Percentiles rank a stretch among this genome's conserved stretches.
Evolutionary conservation across 345 rosid genomes (phyloP).

Genomic region (Litchi chinensis): DNA sequence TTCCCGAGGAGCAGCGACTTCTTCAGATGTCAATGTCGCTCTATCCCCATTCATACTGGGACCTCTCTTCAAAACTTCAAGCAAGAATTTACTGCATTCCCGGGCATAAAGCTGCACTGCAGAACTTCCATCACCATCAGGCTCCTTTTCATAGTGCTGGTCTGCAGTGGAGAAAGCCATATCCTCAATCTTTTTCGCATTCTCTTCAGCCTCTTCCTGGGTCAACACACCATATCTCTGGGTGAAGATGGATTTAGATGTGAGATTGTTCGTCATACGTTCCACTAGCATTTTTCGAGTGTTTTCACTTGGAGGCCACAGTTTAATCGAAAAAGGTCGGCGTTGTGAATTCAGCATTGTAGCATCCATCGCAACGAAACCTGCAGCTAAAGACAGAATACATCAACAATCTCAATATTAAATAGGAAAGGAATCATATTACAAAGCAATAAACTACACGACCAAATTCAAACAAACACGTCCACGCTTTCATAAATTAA

Average conservation of each 20-base stretch:
- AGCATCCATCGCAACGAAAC: conserved; percentile 51
- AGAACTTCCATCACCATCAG: conserved; percentile 93
- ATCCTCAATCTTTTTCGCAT: conserved; percentile 77
- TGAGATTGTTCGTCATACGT: conserved; percentile 68
- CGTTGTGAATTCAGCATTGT: conserved; percentile 52
- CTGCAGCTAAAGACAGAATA: conserved; percentile 23
- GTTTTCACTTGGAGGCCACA: conserved; percentile 88
- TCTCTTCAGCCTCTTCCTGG: conserved; percentile 73
- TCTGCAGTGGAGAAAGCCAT: conserved; percentile 59
- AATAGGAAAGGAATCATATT: background rate
- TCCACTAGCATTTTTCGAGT: conserved; percentile 71
- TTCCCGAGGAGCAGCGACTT: conserved; percentile 33
- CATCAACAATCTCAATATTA: background rate
- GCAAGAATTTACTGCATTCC: conserved; percentile 83
- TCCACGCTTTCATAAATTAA: conserved; percentile 5
- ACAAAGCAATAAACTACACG: background rate
- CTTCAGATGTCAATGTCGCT: conserved; percentile 27
- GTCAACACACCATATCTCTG: conserved; percentile 75
- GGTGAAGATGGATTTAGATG: conserved; percentile 77
- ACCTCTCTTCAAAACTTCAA: conserved; percentile 81
- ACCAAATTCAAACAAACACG: background rate
- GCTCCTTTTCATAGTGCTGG: conserved; percentile 81
- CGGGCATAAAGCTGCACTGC: conserved; percentile 97
- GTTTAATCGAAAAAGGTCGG: conserved; percentile 67
- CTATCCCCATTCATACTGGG: conserved; percentile 35